Conservation (phyloP, 1,139 yeast genomes). For the Sugiyamaella japonica region DNA sequence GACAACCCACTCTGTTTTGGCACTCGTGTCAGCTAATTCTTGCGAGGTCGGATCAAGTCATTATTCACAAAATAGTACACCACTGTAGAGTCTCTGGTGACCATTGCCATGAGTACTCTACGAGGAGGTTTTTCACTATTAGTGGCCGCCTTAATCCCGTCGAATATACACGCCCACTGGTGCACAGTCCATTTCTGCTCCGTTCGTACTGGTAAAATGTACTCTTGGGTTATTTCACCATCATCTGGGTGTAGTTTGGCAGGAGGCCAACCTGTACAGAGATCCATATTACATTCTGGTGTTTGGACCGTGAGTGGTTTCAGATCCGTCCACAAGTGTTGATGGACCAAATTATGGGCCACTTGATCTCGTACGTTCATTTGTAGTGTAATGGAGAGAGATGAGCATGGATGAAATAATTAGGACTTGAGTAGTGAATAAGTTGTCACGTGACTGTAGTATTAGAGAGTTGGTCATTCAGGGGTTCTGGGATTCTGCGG, state of each 20-base stretch:
- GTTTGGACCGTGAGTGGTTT: constrained; percentile 16
- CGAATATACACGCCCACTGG: constrained; percentile 39
- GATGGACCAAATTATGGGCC: constrained; percentile 49
- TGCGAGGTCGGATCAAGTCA: constrained; percentile 61
- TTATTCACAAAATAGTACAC: constrained; percentile 65
- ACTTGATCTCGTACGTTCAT: constrained; percentile 11
- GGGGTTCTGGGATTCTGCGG: too few species aligned
- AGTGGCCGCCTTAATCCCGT: constrained; percentile 25
- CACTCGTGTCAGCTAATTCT: constrained; percentile 47
- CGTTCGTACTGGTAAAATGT: constrained; percentile 36
- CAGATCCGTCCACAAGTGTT: constrained; percentile 55
- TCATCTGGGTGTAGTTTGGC: constrained; percentile 40
- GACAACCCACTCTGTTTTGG: background rate
- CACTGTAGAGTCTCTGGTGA: constrained; percentile 64
- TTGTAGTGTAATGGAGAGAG: too few species aligned
- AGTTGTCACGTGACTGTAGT: too few species aligned
- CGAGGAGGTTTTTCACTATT: constrained; percentile 34
- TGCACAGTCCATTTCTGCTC: constrained; percentile 38
- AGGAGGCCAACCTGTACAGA: constrained; percentile 38
- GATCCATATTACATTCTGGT: constrained; percentile 15
- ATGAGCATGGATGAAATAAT: too few species aligned
- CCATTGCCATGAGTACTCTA: constrained; percentile 55
- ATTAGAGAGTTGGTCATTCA: too few species aligned
- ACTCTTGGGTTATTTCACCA: constrained; percentile 27
- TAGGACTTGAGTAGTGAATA: background rate